These are phyloP conservation scores for Diaporthe ilicicola DNA, from an alignment of 2,329 filamentous ascomycete species.

Conservation along the genomic window DNA sequence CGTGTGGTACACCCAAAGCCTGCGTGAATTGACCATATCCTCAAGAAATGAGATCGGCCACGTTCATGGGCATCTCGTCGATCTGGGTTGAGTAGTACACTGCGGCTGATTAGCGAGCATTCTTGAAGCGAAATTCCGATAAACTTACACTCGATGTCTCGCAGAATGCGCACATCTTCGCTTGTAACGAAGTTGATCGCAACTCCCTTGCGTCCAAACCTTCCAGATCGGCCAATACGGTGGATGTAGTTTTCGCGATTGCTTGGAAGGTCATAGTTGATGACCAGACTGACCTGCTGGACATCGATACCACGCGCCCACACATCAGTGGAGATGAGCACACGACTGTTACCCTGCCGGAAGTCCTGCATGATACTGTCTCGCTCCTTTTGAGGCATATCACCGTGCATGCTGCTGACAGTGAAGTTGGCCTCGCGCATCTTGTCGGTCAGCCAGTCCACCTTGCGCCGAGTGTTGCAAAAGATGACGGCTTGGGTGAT, in stretches of 20 bases:
- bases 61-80: slow-evolving; percentile 99
- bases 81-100: slow-evolving; percentile 99
- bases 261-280: slow-evolving; percentile 99
- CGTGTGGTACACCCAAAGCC: not conserved
- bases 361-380: slow-evolving; percentile 99
- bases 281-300: slow-evolving; percentile 98
- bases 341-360: slow-evolving; percentile 97
- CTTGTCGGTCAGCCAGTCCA: slow-evolving; percentile 99
- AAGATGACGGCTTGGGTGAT: slow-evolving; percentile 99
- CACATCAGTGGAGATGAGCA: slow-evolving; percentile 97
- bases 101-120: slow-evolving; percentile 19
- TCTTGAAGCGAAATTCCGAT: not conserved
- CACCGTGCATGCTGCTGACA: slow-evolving; percentile 99
- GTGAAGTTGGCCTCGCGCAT: slow-evolving; percentile 98
- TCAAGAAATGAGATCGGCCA: slow-evolving; percentile 76
- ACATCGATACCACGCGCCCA: slow-evolving; percentile 99
- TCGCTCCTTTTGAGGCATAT: slow-evolving; percentile 98
- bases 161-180: slow-evolving; percentile 99
- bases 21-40: not conserved
- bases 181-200: slow-evolving; percentile 99
- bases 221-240: slow-evolving; percentile 98
- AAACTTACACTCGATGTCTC: slow-evolving; percentile 86
- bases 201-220: slow-evolving; percentile 99
- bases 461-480: slow-evolving; percentile 99
- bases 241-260: slow-evolving; percentile 99